Conservation (phyloP, 352 stramenopile genomes). For the Halophytophthora batemanensis region DNA sequence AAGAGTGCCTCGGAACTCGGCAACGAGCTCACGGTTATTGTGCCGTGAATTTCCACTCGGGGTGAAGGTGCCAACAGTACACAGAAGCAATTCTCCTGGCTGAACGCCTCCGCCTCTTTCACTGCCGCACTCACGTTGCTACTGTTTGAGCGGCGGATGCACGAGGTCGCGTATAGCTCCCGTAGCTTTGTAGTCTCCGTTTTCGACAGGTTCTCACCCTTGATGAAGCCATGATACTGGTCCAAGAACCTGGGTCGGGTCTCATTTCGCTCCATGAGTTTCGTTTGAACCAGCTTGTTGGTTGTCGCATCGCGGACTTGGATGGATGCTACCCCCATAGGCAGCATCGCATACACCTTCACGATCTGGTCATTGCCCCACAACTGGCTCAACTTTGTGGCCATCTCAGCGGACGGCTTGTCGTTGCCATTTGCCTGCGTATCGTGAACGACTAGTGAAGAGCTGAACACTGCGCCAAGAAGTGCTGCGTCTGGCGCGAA, state of each 20-base stretch:
- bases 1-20: constrained; percentile 29
- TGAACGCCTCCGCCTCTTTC: constrained; percentile 17
- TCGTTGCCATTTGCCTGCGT: neutral
- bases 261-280: constrained; percentile 29
- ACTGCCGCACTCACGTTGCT: neutral
- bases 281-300: constrained; percentile 33
- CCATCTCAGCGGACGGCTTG: constrained; percentile 6
- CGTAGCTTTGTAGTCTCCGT: constrained; percentile 30
- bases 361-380: constrained; percentile 45
- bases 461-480: constrained; percentile 34
- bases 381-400: constrained; percentile 27
- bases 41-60: constrained; percentile 38
- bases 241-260: constrained; percentile 46
- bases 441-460: constrained; percentile 21
- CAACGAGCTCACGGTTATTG: constrained; percentile 22
- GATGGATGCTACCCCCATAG: constrained; percentile 24
- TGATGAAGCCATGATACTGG: constrained; percentile 58
- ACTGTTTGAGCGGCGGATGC: constrained; percentile 7
- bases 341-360: constrained; percentile 51
- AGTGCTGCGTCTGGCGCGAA: constrained; percentile 43
- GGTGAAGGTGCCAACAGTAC: constrained; percentile 45
- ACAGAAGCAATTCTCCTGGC: constrained; percentile 38
- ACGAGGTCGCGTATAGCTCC: constrained; percentile 25
- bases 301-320: constrained; percentile 36
- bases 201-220: constrained; percentile 24